Base-by-base conservation (phyloP, 345 rosid genomes). In the Hibiscus syriacus region DNA sequence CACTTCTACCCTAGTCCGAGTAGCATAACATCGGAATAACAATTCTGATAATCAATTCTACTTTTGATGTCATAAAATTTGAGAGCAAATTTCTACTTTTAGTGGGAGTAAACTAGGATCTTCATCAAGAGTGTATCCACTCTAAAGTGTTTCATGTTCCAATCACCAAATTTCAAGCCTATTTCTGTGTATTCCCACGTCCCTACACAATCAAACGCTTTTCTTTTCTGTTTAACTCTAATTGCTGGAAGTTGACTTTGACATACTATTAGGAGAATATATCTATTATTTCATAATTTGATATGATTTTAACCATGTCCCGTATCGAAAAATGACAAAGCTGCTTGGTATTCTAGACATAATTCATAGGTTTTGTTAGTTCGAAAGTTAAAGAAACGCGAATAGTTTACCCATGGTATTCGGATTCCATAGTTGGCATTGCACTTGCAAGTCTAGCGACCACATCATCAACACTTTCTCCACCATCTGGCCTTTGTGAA, bases 381-480 rank as follows among this genome's bases (percentile, higher is more conserved):
- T 38, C 2, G 30, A 39, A 46, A 17, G 36, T 19, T 60, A 62
- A 2, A 22, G 10, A 52, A 45, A 79, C 19, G 70, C 12, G 38
- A 54, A 27, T 25, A 25, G 50, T n/a, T 13, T 80, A 90, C 98
- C 94, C 85, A 65, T 87, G 82, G 79, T 73, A 89, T 52, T 87
- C 87, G n/a, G 86, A 83, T 76, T 93, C 96, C 20, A 82, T 80
- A 19, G 71, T 68, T 13, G 64, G 65, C 71, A 93, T 62, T 43
- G 90, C 89, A 67, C 54, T 73, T 48, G 86, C 76, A 56, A 93
- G 92, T 75, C 98, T 82, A 63, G 85, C 77, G 34, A 82, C 94
- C 55, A 90, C 96, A 77, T 90, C 92, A 53, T 84, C 81, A 17
- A 77, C 99, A 73, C 95, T 90, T 80, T 90, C 99, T 65, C 99